These are phyloP conservation scores for Talaromyces funiculosus DNA, from an alignment of 2,329 filamentous ascomycete genomes.

Conservation along the genomic window DNA sequence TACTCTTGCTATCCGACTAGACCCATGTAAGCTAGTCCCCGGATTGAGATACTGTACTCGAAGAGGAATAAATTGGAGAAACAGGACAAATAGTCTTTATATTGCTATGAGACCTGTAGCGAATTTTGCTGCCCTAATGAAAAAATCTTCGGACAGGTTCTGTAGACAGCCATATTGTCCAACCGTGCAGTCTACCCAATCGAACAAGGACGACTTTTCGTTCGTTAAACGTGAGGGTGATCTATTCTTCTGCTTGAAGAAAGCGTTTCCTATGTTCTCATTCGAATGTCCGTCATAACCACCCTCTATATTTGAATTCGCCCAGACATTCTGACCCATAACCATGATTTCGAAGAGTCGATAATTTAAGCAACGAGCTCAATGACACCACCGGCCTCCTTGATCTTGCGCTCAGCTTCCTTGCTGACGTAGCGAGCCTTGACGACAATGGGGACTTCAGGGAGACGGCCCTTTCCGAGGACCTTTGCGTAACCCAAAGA, in stretches of 20 bases:
- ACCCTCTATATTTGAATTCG: not conserved
- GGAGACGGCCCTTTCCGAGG: slow-evolving; percentile 95
- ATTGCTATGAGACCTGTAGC: slow-evolving; percentile 10
- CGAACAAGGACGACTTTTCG: slow-evolving; percentile 7
- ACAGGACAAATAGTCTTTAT: slow-evolving; percentile 10
- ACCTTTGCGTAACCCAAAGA: slow-evolving; percentile 97
- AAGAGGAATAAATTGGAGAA: not conserved
- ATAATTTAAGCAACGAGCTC: slow-evolving; percentile 82
- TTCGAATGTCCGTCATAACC: not conserved
- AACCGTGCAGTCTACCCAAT: slow-evolving; percentile 2
- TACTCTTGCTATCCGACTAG: not conserved
- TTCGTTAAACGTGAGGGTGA: slow-evolving; percentile 2
- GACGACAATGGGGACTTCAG: slow-evolving; percentile 88
- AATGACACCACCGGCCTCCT: slow-evolving; percentile 89
- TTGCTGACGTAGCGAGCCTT: slow-evolving; percentile 92
- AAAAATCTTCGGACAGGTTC: not conserved
- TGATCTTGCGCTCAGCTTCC: slow-evolving; percentile 98
- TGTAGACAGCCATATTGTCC: not conserved
- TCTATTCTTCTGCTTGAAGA: not conserved
- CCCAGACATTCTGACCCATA: not conserved
- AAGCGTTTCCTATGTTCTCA: not conserved
- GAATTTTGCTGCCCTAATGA: slow-evolving; percentile 1
- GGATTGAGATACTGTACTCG: not conserved
- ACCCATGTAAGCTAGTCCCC: not conserved
- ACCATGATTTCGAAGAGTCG: not conserved